These are phyloP conservation scores for Dillenia suffruticosa DNA, from an alignment of 164 flowering plant species.

Conservation along the genomic window DNA sequence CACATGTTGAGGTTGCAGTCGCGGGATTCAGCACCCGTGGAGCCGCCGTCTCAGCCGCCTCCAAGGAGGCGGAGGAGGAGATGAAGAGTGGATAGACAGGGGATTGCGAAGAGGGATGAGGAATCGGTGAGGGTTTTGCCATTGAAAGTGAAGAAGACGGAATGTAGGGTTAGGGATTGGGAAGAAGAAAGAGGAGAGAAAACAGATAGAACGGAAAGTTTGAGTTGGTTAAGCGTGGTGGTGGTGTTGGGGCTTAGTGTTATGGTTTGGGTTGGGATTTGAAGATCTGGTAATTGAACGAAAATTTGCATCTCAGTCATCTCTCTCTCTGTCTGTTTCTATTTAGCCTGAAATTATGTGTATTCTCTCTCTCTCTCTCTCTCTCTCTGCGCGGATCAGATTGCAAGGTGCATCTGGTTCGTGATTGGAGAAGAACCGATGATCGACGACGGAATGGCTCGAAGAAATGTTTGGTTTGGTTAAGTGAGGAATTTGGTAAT, in stretches of 20 bases:
- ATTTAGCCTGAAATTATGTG: too few species aligned
- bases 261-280: slow-evolving; percentile 34
- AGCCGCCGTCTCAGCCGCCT: slow-evolving; percentile 97
- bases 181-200: slow-evolving; percentile 16
- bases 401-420: too few species aligned
- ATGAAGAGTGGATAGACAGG: slow-evolving; percentile 40
- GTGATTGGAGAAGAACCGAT: too few species aligned
- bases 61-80: slow-evolving; percentile 45
- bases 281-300: slow-evolving; percentile 46
- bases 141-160: slow-evolving; percentile 46
- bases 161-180: slow-evolving; percentile 21
- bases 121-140: slow-evolving; percentile 51
- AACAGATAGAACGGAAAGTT: slow-evolving; percentile 12
- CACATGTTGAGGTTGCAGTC: slow-evolving; percentile 98
- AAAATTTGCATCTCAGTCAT: slow-evolving; percentile 23
- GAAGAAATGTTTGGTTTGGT: too few species aligned
- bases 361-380: too few species aligned
- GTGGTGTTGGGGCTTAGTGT: slow-evolving; percentile 32
- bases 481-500: too few species aligned
- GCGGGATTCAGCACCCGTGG: slow-evolving; percentile 95
- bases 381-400: too few species aligned
- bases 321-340: too few species aligned
- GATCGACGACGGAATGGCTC: too few species aligned
- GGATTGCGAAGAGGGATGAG: slow-evolving; percentile 23
- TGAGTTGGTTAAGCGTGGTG: slow-evolving; percentile 37